Conservation (phyloP, 306 rosid species). For the Lathyrus oleraceus region DNA sequence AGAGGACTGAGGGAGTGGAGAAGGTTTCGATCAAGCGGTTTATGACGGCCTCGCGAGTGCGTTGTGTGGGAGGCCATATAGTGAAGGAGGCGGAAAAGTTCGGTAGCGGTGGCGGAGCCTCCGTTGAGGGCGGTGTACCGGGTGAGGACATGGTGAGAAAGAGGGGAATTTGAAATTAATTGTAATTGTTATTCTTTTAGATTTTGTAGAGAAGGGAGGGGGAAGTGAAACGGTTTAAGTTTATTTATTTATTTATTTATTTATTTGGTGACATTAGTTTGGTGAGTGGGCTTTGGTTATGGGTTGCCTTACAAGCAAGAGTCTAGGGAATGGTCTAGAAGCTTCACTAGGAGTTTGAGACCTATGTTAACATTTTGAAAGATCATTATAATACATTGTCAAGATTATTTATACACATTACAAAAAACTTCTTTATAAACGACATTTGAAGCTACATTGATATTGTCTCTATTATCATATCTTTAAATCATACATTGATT, state of each 20-base stretch:
- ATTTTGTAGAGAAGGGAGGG: not conserved
- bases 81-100: not conserved
- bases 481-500: no score
- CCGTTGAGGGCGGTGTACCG: not conserved
- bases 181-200: not conserved
- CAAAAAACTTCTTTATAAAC: no score
- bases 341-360: no score
- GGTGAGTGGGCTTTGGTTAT: not conserved
- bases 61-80: constrained; percentile 27
- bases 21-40: constrained; percentile 24
- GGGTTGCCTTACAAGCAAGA: not conserved
- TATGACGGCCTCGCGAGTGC: constrained; percentile 21
- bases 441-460: no score
- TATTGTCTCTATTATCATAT: no score
- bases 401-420: no score
- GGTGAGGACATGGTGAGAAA: constrained; percentile 7
- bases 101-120: not conserved
- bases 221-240: not conserved
- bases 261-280: not conserved
- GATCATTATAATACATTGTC: no score
- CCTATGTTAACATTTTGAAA: no score
- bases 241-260: not conserved
- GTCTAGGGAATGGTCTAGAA: not conserved
- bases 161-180: not conserved
- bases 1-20: constrained; percentile 9